Percentiles rank a stretch among this genome's conserved stretches.
These are phyloP conservation scores for Lagenaria siceraria DNA, from an alignment of 306 rosid genomes.

Conservation along the genomic window DNA sequence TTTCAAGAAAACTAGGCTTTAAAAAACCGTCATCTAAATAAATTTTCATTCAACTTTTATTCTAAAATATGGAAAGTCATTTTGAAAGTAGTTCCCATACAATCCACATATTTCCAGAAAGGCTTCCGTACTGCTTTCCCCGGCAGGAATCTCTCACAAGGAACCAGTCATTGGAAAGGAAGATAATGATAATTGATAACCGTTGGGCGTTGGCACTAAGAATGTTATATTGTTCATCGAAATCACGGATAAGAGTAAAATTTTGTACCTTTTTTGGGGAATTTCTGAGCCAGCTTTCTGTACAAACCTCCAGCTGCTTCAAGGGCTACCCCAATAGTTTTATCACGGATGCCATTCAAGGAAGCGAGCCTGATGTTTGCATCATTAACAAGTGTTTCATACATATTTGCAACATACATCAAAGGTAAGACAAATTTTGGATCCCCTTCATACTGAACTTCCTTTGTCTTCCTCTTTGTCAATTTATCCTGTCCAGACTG, in stretches of 20 bases:
- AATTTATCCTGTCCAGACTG: conserved; percentile 59
- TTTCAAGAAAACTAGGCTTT: neutral
- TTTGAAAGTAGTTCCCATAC: neutral
- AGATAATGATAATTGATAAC: neutral
- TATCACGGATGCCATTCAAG: conserved; percentile 74
- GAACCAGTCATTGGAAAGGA: neutral
- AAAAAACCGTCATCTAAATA: neutral
- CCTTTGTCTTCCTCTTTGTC: conserved; percentile 67
- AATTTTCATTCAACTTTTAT: neutral
- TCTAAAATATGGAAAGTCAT: neutral
- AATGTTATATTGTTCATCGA: neutral
- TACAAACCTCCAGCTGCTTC: conserved; percentile 99
- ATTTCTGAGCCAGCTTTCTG: conserved; percentile 81
- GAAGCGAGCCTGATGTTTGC: conserved; percentile 76
- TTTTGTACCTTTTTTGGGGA: conserved; percentile 69
- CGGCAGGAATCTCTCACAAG: neutral
- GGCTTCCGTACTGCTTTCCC: neutral
- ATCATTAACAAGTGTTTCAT: conserved; percentile 63
- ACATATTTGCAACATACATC: conserved; percentile 97
- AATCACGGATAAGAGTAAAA: neutral
- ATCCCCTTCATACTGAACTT: conserved; percentile 72
- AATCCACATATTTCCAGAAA: neutral
- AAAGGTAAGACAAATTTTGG: conserved; percentile 61
- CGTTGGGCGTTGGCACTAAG: neutral
- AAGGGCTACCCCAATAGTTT: conserved; percentile 91